A percentile compares a stretch with the other conserved stretches of the same genome.
phyloP scores from a whole-genome alignment of 805 yeast genomes.

The Metschnikowia lachancei region DNA sequence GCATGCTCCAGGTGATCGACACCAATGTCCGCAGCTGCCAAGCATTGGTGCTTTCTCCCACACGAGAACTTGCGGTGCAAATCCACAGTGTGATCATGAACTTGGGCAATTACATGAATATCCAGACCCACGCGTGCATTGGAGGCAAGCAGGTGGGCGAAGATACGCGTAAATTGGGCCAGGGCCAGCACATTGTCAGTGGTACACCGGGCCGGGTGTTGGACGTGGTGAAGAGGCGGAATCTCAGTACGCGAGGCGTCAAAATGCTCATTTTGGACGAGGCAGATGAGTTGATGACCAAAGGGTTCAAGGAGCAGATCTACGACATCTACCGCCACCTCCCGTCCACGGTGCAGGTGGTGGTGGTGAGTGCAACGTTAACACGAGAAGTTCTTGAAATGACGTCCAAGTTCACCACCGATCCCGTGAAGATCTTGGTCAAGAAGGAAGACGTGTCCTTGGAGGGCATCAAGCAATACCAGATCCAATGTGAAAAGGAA shows the following conservation, averaged over 20 bases:
- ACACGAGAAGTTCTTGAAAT: constrained; percentile 89
- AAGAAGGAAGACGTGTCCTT: constrained; percentile 91
- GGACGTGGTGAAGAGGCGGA: constrained; percentile 86
- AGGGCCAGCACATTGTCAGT: constrained; percentile 87
- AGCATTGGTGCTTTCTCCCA: constrained; percentile 89
- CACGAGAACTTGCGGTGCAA: constrained; percentile 93
- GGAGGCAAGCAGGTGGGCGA: constrained; percentile 88
- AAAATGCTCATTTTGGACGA: constrained; percentile 92
- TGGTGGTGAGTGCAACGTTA: constrained; percentile 91
- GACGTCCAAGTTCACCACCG: constrained; percentile 86
- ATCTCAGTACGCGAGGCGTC: constrained; percentile 66
- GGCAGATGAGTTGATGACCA: constrained; percentile 91
- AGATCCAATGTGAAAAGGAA: constrained; percentile 87
- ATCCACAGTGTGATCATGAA: constrained; percentile 85
- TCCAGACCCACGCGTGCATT: constrained; percentile 85
- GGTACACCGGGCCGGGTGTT: constrained; percentile 97
- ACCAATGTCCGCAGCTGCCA: constrained; percentile 71
- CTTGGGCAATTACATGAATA: constrained; percentile 83
- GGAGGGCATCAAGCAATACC: constrained; percentile 93
- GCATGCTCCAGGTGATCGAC: constrained; percentile 85
- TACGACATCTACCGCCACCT: constrained; percentile 83
- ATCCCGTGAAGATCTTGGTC: constrained; percentile 91
- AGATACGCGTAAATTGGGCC: constrained; percentile 70
- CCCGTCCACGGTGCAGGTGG: constrained; percentile 87
- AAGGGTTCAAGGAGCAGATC: constrained; percentile 94